A percentile compares a stretch with the other conserved stretches of the same genome.
Conservation (phyloP, 1,284 basidiomycete genomes). For the Wolfiporia cocos region DNA sequence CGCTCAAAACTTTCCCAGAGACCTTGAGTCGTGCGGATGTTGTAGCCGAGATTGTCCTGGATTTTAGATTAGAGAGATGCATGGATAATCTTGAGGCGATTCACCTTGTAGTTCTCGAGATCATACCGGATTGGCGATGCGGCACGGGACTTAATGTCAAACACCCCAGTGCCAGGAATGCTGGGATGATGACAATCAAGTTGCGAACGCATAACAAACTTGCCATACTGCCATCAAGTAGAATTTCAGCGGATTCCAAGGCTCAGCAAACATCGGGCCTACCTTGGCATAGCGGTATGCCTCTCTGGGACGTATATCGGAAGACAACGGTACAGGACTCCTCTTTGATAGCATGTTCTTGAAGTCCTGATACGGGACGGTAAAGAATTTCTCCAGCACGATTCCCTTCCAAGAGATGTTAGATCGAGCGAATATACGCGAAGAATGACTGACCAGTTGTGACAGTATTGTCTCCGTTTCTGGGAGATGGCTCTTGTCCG, state of each 20-base stretch:
- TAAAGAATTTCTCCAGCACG: constrained; percentile 87
- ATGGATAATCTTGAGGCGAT: not conserved
- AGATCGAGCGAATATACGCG: not conserved
- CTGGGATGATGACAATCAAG: constrained; percentile 83
- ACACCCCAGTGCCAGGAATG: constrained; percentile 86
- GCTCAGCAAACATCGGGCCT: too few species aligned
- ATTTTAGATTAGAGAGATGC: constrained; percentile 3
- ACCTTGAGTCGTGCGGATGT: constrained; percentile 61
- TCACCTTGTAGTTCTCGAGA: constrained; percentile 76
- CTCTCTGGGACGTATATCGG: constrained; percentile 31
- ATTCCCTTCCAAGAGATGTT: constrained; percentile 53
- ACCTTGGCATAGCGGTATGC: constrained; percentile 85
- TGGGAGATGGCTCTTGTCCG: constrained; percentile 46
- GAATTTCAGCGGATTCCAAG: too few species aligned
- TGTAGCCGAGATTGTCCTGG: constrained; percentile 73
- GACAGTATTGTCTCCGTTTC: constrained; percentile 63
- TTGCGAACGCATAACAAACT: constrained; percentile 92
- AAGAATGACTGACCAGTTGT: constrained; percentile 55
- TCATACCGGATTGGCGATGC: constrained; percentile 84
- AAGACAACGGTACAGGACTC: constrained; percentile 25
- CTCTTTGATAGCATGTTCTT: constrained; percentile 48
- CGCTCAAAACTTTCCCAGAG: constrained; percentile 74
- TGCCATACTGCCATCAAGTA: constrained; percentile 44
- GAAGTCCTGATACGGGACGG: constrained; percentile 63
- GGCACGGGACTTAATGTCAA: constrained; percentile 95